Percentiles rank a stretch among this genome's conserved stretches.
Conservation (phyloP, 148 eudicot genomes). For the Heliosperma pusillum region DNA sequence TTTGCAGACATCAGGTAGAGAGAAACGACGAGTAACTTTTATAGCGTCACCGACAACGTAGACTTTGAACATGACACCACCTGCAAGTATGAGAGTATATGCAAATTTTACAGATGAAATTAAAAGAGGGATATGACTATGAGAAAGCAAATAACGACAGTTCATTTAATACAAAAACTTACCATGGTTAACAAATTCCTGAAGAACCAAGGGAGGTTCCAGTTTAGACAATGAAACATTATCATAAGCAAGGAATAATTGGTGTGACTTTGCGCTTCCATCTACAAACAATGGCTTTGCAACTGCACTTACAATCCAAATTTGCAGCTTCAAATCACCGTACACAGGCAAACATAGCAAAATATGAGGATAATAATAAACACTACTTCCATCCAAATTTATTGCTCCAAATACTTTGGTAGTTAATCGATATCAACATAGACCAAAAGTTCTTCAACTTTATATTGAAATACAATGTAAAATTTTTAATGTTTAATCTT, state of each 20-base stretch:
- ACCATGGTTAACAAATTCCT: conserved; percentile 75
- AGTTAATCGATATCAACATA: not conserved
- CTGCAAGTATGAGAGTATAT: conserved; percentile 25
- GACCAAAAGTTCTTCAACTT: too few species aligned
- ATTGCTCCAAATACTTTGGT: not conserved
- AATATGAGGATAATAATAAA: not conserved
- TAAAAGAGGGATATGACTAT: not conserved
- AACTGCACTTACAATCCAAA: conserved; percentile 35
- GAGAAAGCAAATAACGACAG: not conserved
- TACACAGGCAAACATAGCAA: not conserved
- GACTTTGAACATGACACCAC: conserved; percentile 74
- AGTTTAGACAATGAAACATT: conserved; percentile 50
- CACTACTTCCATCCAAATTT: not conserved
- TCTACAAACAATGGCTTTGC: conserved; percentile 63
- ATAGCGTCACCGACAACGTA: conserved; percentile 57
- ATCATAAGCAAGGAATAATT: conserved; percentile 62
- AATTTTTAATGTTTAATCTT: too few species aligned
- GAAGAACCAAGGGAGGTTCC: conserved; percentile 66
- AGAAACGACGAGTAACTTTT: conserved; percentile 59
- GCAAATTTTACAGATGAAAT: not conserved
- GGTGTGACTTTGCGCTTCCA: conserved; percentile 71
- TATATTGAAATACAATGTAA: too few species aligned
- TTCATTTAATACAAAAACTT: not conserved
- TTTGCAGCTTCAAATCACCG: conserved; percentile 6
- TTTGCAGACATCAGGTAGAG: conserved; percentile 59